Evolutionary conservation across 108 stramenopile genomes (phyloP), one percentile per base, ranked within the genome.

Genomic region (Aureococcus anophagefferens): DNA sequence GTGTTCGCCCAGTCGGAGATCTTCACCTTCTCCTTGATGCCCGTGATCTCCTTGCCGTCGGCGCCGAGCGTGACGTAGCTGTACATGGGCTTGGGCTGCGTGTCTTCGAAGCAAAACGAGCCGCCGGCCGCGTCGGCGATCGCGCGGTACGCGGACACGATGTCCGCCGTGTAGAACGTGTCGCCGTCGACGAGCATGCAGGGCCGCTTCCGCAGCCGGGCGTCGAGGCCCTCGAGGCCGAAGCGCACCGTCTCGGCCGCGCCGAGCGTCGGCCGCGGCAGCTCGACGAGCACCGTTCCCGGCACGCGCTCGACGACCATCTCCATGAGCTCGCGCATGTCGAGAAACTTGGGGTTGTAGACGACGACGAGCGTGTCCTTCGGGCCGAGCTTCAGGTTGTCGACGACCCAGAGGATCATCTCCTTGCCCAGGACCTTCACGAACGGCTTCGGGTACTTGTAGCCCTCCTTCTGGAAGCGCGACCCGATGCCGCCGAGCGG

Each of bases 331-430:
- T 25, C 51, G 0, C 25, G 4, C 51, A 59, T 59, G 51, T 59
- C 51, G 51, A 59, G 51, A 11, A 59, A 59, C 51, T 18, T 28
- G 7, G 51, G 51, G 25, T 59, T 59, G 51, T 59, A 59, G 1
- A 59, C 51, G 51, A 59, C 51, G 21, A 59, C 51, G 21, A 59
- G 51, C 51, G 51, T 25, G 51, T 59, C 51, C 51, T 59, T 11
- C 21, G 17, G 17, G 7, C 25, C 25, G 17, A 59, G 51, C 14
- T 59, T 59, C 21, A 59, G 51, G 7, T 3, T 9, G 51, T 59
- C 51, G 51, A 59, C 51, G 51, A 59, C 51, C 51, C 51, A 59
- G 21, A 59, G 51, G 51, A 59, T 59, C 51, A 59, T 59, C 51
- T 59, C 51, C 51, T 25, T 16, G 25, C 51, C 51, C 21, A 59